A percentile compares a stretch with the other conserved stretches of the same genome.
Evolutionary conservation across 805 yeast species (phyloP).

Genomic region (Wickerhamiella slavikovae): DNA sequence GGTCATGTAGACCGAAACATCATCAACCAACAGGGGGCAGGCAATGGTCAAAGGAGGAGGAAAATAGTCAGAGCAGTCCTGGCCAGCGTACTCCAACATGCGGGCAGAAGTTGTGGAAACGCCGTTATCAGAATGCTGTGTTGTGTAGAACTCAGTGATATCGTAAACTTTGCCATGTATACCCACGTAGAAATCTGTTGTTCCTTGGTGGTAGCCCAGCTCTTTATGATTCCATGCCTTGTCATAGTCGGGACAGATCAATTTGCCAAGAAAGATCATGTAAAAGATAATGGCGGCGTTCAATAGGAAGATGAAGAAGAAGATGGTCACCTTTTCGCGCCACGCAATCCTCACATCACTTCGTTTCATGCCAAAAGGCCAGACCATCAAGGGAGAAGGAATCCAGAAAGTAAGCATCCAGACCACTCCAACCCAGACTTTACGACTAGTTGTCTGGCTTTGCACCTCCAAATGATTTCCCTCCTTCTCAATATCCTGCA

Average conservation of each 20-base stretch:
- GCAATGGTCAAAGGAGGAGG: conserved; percentile 22
- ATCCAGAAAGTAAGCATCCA: conserved; percentile 25
- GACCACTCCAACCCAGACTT: conserved; percentile 20
- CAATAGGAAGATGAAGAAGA: conserved; percentile 17
- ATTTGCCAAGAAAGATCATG: conserved; percentile 21
- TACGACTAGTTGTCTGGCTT: conserved; percentile 14
- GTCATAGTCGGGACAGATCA: conserved; percentile 22
- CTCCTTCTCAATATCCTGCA: conserved; percentile 16
- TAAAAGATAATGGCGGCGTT: conserved; percentile 22
- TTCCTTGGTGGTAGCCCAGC: conserved; percentile 19
- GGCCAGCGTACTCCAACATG: conserved; percentile 22
- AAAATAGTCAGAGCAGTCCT: conserved; percentile 21
- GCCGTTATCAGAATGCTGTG: conserved; percentile 23
- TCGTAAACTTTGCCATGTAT: conserved; percentile 23
- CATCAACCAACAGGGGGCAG: conserved; percentile 21
- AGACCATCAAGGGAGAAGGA: conserved; percentile 18
- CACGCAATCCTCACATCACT: conserved; percentile 24
- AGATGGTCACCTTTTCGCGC: conserved; percentile 22
- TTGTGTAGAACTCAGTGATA: conserved; percentile 20
- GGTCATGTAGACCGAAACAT: conserved; percentile 13
- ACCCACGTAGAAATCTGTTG: conserved; percentile 20
- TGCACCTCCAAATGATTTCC: conserved; percentile 16
- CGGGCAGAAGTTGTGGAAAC: conserved; percentile 14
- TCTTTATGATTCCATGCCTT: conserved; percentile 22
- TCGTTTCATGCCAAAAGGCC: conserved; percentile 21